Evolutionary conservation across 345 rosid genomes (phyloP).

Genomic region (Pugionium dolabratum): DNA sequence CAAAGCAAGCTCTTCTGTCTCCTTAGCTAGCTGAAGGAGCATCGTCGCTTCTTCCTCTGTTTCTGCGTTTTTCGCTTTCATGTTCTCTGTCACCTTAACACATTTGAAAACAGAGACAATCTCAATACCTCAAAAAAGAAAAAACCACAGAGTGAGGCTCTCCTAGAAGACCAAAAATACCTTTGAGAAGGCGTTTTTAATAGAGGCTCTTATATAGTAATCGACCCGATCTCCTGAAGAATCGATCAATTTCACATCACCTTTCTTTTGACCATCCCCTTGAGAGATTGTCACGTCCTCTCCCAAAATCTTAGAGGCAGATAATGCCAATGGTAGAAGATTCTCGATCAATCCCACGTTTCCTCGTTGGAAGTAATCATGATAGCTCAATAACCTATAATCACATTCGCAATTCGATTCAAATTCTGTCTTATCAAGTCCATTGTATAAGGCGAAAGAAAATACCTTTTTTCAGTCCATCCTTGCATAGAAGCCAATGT

Average conservation of each 20-base stretch:
- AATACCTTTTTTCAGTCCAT: conserved; percentile 70
- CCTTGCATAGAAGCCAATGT: conserved; percentile 64
- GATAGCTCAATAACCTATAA: conserved; percentile 58
- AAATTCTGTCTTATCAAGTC: neutral
- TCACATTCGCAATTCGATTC: conserved; percentile 3
- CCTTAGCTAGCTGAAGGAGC: conserved; percentile 61
- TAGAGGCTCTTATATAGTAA: conserved; percentile 66
- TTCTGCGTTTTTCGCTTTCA: conserved; percentile 37
- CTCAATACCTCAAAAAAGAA: neutral
- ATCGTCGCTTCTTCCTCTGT: conserved; percentile 53
- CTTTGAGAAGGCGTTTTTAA: conserved; percentile 66
- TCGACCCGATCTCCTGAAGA: conserved; percentile 59
- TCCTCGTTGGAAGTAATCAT: conserved; percentile 63
- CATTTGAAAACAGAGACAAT: neutral
- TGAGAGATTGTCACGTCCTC: conserved; percentile 57
- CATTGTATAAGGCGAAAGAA: neutral
- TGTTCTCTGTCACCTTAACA: conserved; percentile 35
- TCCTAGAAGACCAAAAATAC: conserved; percentile 29
- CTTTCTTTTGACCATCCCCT: conserved; percentile 42
- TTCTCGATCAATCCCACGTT: conserved; percentile 55
- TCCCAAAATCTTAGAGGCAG: conserved; percentile 60
- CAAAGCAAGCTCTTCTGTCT: conserved; percentile 70
- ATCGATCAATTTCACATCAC: conserved; percentile 50
- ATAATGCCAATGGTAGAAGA: conserved; percentile 64
- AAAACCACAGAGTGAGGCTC: neutral